Base-by-base conservation (phyloP, 2,329 filamentous ascomycete genomes). In the Colletotrichum viniferum region DNA sequence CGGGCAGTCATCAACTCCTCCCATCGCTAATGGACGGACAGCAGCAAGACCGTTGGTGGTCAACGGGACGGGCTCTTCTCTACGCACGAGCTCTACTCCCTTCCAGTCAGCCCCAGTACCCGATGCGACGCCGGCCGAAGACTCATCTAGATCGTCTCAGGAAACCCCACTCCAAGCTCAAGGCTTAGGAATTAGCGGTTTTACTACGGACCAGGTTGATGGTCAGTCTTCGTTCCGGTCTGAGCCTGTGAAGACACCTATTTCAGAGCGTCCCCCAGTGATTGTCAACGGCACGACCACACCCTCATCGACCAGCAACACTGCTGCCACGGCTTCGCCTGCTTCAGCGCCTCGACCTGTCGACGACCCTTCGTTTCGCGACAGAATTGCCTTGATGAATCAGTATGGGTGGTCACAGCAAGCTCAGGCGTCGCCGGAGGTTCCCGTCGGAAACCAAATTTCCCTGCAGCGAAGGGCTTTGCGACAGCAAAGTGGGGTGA, bases 41-140 rank as follows among this genome's bases (percentile, higher is more conserved):
- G 80, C 85, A 9, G 86, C 88, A 13, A 82, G 84, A 24, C 90
- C 90, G 0, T 81, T 91, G 4, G 87, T 92, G 12, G 90, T 91
- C 4, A 89, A 90, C 69, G 88, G 88, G 5, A 89, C 90, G 65
- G 88, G 88, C 4, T 88, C 87, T 6, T 82, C 82, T 7, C 78
- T 86, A 60, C 85, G 83, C 75, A 82, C 84, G 7, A 83, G 81
- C 55, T 80, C 82, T 5, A 78, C 78, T 10, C 77, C 80, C n/a
- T 72, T 77, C 14, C 61, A 64, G 21, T 28, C 56, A 8, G 13
- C 55, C 28, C 56, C 69, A 14, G 55, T 21, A 28, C 21, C 58
- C 32, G 74, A 76, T 63, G 55, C 76, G 58, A 71, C 68, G 36
- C 63, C 76, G 0, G 74, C 79, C 0, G 82, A 83, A 2, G 82